These are phyloP conservation scores for Corniculantispora saksenae DNA, from an alignment of 2,329 filamentous ascomycete genomes.

Conservation along the genomic window DNA sequence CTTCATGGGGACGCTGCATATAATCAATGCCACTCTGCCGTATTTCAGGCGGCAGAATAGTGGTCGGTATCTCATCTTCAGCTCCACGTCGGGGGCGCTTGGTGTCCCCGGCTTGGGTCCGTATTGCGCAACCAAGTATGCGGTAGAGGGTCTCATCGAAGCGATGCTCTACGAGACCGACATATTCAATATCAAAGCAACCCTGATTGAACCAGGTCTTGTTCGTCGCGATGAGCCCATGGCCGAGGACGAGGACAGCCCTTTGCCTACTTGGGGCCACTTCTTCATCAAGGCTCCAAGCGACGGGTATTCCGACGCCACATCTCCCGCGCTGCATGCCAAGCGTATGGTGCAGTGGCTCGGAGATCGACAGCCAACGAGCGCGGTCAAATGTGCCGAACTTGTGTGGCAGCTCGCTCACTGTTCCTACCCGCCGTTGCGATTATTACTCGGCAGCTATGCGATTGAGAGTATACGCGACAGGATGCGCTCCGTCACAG, in stretches of 20 bases:
- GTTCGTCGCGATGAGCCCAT: conserved; percentile 79
- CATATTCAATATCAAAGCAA: conserved; percentile 87
- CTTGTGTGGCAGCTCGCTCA: conserved; percentile 93
- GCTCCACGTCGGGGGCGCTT: conserved; percentile 86
- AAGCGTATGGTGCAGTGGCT: conserved; percentile 93
- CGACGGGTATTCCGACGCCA: conserved; percentile 75
- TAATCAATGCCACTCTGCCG: conserved; percentile 84
- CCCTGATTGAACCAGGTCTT: conserved; percentile 87
- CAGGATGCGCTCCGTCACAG: conserved; percentile 83
- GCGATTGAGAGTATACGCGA: conserved; percentile 96
- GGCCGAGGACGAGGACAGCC: conserved; percentile 48
- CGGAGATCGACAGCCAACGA: conserved; percentile 87
- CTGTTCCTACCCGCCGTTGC: conserved; percentile 87
- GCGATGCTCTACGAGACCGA: conserved; percentile 97
- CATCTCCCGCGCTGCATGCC: conserved; percentile 83
- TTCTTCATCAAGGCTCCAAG: conserved; percentile 87
- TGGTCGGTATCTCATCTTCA: conserved; percentile 92
- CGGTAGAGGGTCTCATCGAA: conserved; percentile 92
- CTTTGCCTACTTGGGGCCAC: conserved; percentile 82
- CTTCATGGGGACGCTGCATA: conserved; percentile 92
- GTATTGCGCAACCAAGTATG: conserved; percentile 96
- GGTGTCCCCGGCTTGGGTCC: conserved; percentile 90
- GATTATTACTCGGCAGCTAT: conserved; percentile 86
- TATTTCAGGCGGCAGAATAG: conserved; percentile 77
- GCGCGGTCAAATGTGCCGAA: conserved; percentile 89